Base-by-base conservation (phyloP, 164 flowering plant species). In the Buxus sempervirens region DNA sequence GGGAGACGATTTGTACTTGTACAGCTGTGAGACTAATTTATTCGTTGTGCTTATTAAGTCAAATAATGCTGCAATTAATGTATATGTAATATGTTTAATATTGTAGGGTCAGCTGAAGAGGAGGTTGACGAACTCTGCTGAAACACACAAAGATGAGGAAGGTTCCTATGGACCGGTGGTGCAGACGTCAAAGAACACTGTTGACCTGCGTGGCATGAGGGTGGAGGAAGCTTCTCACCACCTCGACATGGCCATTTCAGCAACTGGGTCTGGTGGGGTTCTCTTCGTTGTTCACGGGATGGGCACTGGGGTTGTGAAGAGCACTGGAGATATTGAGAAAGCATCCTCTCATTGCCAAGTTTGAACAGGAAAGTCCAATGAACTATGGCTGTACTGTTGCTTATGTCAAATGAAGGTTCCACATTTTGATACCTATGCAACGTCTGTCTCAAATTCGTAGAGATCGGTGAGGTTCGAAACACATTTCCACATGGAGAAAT, bases 331-430 rank as follows among this genome's bases (percentile, higher is more conserved):
- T 86, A 60, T 68, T 90, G 66, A 80, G 72, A 51, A 84, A 81
- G 27, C 91, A 89, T 78, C 90, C 87, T 0, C 90, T 86, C 0
- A 84, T 93, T 20, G 71, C 79, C 59, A 93, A 85, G 77, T 86
- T 84, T 70, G 96, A 90, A 67, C 93, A 83, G 68, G 96, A 90
- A 66, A 85, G 85, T 74, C 87, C 94, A 12, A 77, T 80, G 87
- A 93, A 89, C 72, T 85, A 87, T 78, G 98, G 96, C 23, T 90
- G 96, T 77, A 90, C 91, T 61, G 83, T 84, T 76, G 98, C 90
- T 48, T 89, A 85, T 78, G 80, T 93, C 63, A 89, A 86, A 70
- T 90, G 75, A 85, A 41, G 51, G 6, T 10, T 1, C 5, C 18
- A 45, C 51, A 45, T 10, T 45, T 45, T 45, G 7, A 7, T 3